These are phyloP conservation scores for Reutealis trisperma DNA, from an alignment of 345 rosid species.

Conservation along the genomic window DNA sequence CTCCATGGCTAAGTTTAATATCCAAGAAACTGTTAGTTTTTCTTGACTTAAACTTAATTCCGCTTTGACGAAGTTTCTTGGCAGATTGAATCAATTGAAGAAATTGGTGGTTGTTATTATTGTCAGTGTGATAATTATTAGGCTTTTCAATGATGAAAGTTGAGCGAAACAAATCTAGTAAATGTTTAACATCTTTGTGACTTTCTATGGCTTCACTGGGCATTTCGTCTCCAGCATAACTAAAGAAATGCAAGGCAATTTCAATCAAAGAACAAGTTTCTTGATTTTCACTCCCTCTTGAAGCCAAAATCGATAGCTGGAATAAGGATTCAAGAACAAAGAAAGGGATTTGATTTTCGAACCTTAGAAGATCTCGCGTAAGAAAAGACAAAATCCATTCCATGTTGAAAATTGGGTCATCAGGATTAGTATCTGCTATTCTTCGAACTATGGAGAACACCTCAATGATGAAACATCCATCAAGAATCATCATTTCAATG, in stretches of 20 bases:
- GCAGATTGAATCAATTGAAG: slow-evolving; percentile 42
- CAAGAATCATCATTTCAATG: slow-evolving; percentile 53
- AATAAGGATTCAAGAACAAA: slow-evolving; percentile 45
- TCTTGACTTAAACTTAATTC: slow-evolving; percentile 39
- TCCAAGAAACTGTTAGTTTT: slow-evolving; percentile 46
- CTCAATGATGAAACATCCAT: slow-evolving; percentile 62
- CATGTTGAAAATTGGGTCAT: slow-evolving; percentile 54
- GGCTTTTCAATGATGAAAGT: slow-evolving; percentile 38
- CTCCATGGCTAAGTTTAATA: slow-evolving; percentile 41
- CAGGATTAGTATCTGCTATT: slow-evolving; percentile 27
- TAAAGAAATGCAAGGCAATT: slow-evolving; percentile 41
- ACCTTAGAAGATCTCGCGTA: slow-evolving; percentile 45
- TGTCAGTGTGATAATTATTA: too few relatives aligned
- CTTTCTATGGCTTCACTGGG: background rate
- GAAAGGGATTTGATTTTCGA: slow-evolving; percentile 67
- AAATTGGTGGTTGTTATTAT: slow-evolving; percentile 8
- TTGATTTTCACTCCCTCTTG: background rate
- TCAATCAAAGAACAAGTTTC: too few relatives aligned
- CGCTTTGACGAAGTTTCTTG: slow-evolving; percentile 48
- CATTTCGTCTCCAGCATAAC: slow-evolving; percentile 12
- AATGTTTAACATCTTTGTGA: background rate
- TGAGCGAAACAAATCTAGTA: slow-evolving; percentile 49
- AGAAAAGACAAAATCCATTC: slow-evolving; percentile 49
- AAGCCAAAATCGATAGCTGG: slow-evolving; percentile 16
- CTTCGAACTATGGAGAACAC: slow-evolving; percentile 48